Conservation (phyloP, 371 early-diverging fungal species). For the Mortierella sp. region DNA sequence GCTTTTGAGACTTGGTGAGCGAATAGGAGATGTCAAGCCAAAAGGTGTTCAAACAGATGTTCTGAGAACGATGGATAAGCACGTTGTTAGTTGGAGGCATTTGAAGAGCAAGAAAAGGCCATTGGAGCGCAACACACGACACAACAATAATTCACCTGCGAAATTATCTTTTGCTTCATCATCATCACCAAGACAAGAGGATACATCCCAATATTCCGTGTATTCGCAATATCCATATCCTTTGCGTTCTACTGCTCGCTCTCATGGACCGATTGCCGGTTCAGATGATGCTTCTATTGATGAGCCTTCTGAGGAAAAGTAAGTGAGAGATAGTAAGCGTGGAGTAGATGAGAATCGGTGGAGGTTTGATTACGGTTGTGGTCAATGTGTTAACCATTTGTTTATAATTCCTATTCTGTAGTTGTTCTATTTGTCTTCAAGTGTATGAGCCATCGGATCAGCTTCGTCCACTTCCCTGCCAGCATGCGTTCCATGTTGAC, state of each 20-base stretch:
- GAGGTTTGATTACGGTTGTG: background rate
- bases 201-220: background rate
- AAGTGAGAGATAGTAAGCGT: background rate
- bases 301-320: constrained; percentile 11
- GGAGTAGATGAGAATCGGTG: background rate
- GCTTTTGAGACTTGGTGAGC: constrained; percentile 26
- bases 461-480: constrained; percentile 30
- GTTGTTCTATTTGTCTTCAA: constrained; percentile 33
- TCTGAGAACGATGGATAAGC: constrained; percentile 15
- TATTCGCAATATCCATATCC: background rate
- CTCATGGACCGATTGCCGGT: background rate
- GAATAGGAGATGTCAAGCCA: constrained; percentile 27
- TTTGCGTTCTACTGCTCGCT: background rate
- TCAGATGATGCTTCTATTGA: background rate
- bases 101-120: background rate
- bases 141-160: background rate
- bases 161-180: background rate
- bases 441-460: constrained; percentile 14
- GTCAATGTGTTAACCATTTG: background rate
- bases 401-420: background rate
- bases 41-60: constrained; percentile 9
- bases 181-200: background rate
- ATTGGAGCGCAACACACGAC: background rate
- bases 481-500: constrained; percentile 25
- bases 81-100: constrained; percentile 17